A percentile compares a stretch with the other conserved stretches of the same genome.
These are phyloP conservation scores for Crucibulum laeve DNA, from an alignment of 768 basidiomycete species.

Conservation along the genomic window DNA sequence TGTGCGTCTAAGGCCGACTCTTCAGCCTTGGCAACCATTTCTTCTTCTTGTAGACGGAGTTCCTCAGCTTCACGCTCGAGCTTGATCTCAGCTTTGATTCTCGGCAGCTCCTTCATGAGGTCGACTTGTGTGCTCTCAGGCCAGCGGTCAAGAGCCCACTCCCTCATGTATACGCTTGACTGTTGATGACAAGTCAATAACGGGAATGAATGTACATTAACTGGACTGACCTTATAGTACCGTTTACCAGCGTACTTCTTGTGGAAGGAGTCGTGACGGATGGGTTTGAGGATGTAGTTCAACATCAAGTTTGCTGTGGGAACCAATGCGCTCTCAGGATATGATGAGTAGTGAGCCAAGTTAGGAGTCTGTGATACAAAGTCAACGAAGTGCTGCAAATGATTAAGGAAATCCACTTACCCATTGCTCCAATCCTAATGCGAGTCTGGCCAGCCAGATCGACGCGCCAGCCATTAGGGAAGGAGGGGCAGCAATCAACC, in stretches of 20 bases:
- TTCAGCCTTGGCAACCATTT: conserved; percentile 6
- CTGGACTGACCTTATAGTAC: conserved; percentile 66
- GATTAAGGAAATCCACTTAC: conserved; percentile 40
- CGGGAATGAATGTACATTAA: background rate
- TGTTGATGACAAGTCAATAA: conserved; percentile 21
- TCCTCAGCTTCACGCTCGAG: conserved; percentile 30
- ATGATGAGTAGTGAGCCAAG: conserved; percentile 91
- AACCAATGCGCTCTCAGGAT: conserved; percentile 76
- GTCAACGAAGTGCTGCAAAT: conserved; percentile 5
- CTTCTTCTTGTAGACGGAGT: conserved; percentile 12
- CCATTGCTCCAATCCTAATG: conserved; percentile 84
- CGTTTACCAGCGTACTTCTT: conserved; percentile 93
- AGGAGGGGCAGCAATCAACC: conserved; percentile 76
- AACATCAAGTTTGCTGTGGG: conserved; percentile 92
- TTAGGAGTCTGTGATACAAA: conserved; percentile 58
- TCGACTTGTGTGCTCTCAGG: conserved; percentile 54
- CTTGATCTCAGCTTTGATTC: conserved; percentile 54
- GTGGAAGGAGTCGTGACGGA: conserved; percentile 80
- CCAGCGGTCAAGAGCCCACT: conserved; percentile 85
- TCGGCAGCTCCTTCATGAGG: conserved; percentile 53
- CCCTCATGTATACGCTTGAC: conserved; percentile 79
- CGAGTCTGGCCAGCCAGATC: conserved; percentile 85
- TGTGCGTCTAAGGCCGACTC: background rate
- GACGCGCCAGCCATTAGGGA: conserved; percentile 86
- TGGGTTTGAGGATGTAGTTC: conserved; percentile 81